Evolutionary conservation across 768 basidiomycete genomes (phyloP), one percentile per base, ranked within the genome.

Genomic region (Cystofilobasidium macerans): DNA sequence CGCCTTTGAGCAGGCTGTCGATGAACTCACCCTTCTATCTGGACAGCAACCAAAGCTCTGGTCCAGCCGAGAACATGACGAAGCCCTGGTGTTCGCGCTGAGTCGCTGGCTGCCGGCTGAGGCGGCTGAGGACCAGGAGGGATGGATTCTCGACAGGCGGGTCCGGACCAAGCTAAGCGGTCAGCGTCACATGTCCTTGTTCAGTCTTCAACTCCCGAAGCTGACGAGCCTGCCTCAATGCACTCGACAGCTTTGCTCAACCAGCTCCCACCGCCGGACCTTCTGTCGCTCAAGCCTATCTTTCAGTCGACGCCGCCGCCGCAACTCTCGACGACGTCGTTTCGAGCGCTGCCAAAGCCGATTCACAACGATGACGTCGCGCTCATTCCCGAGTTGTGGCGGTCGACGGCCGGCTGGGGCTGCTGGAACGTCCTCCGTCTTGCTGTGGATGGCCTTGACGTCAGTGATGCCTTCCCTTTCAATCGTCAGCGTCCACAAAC

Each of bases 341-440:
- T 67, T 38, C 60, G 65, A 0, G 60, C 65, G 7, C 51, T 67
- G 4, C 22, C 53, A 1, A 30, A 36, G 42, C 65, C 65, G 13
- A n/a, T 67, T 4, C 28, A 45, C 47, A 53, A 57, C 60, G 53
- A 56, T 42, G 47, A 59, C 30, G 48, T 62, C 18, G 14, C 8
- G 20, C 53, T 43, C 7, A 51, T 61, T 0, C 24, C 32, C 32
- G 65, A 61, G 18, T 33, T 33, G 2, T 67, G 65, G 65, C 48
- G 53, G 42, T 14, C 33, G 51, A 57, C 43, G 35, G 53, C 47
- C 30, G 65, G 65, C 22, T 67, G 65, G 65, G 65, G 65, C 8
- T 67, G 65, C 42, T 67, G 65, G 65, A 67, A 67, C 60, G 47
- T 67, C 2, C 53, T 67, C 2, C 36, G 65, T 7, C 35, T 13